Evolutionary conservation across 768 basidiomycete species (phyloP).

Genomic region (Tylopilus subfusipes): DNA sequence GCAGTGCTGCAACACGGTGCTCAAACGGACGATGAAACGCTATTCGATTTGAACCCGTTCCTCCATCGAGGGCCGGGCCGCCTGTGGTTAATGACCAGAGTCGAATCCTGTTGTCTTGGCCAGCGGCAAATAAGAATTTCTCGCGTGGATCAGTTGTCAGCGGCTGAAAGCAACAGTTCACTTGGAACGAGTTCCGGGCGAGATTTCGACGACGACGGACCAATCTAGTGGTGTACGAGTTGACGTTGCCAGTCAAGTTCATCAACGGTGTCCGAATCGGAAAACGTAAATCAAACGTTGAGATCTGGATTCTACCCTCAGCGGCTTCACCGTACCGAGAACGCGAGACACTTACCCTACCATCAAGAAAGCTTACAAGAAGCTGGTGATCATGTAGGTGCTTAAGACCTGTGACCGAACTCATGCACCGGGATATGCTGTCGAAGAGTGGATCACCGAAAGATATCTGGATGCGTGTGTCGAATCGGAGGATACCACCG

Average conservation of each 20-base stretch:
- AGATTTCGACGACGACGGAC: constrained; percentile 36
- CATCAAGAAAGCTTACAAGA: constrained; percentile 56
- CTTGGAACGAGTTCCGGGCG: neutral
- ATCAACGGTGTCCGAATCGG: constrained; percentile 42
- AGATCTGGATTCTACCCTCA: constrained; percentile 42
- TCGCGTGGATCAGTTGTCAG: constrained; percentile 54
- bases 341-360: constrained; percentile 43
- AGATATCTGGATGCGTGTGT: constrained; percentile 43
- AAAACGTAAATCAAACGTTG: constrained; percentile 62
- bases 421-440: constrained; percentile 31
- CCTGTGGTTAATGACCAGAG: constrained; percentile 68
- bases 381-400: constrained; percentile 50
- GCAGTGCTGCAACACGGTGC: constrained; percentile 44
- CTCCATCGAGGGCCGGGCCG: constrained; percentile 22
- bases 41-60: constrained; percentile 11
- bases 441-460: constrained; percentile 41
- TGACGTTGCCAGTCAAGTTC: constrained; percentile 54
- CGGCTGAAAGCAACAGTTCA: constrained; percentile 43
- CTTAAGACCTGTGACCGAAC: constrained; percentile 54
- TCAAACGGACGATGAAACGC: constrained; percentile 36
- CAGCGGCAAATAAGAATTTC: constrained; percentile 64
- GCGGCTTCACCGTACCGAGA: neutral
- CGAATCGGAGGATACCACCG: constrained; percentile 56
- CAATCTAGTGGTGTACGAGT: constrained; percentile 46
- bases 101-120: constrained; percentile 60